Evolutionary conservation across 106 monocot genomes (phyloP).

Genomic region (Dioscorea zingiberensis): DNA sequence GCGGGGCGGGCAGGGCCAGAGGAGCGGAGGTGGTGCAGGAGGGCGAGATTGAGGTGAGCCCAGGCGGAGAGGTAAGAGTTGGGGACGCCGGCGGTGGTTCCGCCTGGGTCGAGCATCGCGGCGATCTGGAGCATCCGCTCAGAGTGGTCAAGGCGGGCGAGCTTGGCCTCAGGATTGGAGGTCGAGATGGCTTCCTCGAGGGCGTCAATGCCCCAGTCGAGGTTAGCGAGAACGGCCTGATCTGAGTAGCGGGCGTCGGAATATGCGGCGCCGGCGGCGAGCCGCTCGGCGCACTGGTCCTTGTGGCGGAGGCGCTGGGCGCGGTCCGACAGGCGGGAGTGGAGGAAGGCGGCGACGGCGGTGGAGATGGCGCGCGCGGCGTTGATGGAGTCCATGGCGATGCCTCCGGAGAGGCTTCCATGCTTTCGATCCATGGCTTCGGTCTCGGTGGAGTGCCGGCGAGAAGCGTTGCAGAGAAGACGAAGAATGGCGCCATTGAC

Average conservation of each 20-base stretch:
- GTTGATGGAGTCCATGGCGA: background rate
- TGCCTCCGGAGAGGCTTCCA: no score
- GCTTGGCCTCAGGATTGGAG: conserved; percentile 36
- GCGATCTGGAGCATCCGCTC: conserved; percentile 48
- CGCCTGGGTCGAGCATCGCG: conserved; percentile 38
- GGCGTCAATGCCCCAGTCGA: conserved; percentile 62
- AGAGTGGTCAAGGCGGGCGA: conserved; percentile 53
- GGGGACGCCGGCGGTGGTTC: conserved; percentile 46
- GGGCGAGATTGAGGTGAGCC: conserved; percentile 52
- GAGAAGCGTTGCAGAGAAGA: no score
- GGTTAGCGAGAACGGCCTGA: conserved; percentile 51
- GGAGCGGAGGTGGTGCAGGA: conserved; percentile 19
- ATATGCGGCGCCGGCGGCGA: conserved; percentile 17
- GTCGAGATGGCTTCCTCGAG: conserved; percentile 42
- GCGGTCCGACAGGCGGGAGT: conserved; percentile 28
- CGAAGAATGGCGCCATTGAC: no score
- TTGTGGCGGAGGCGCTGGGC: conserved; percentile 23
- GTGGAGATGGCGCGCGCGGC: conserved; percentile 14
- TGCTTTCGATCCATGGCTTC: no score
- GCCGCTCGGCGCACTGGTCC: conserved; percentile 53
- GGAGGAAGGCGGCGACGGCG: conserved; percentile 34
- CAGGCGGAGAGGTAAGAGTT: conserved; percentile 59
- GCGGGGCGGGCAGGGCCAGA: background rate
- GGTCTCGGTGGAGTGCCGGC: no score
- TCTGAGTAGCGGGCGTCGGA: conserved; percentile 31